Evolutionary conservation across 1,139 yeast genomes (phyloP).

Genomic region (Scheffersomyces insectosa): DNA sequence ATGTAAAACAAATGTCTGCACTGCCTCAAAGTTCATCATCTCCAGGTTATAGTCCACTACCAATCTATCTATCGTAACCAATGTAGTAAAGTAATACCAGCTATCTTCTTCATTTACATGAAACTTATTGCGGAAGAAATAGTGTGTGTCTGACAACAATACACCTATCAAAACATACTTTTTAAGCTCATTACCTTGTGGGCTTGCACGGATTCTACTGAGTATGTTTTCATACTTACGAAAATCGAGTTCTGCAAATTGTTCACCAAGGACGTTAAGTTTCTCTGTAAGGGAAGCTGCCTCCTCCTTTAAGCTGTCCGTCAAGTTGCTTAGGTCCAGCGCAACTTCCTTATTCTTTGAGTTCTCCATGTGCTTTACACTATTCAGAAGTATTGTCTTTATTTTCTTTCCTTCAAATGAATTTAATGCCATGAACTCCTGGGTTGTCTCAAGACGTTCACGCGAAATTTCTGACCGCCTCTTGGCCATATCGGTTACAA

Average conservation of each 20-base stretch:
- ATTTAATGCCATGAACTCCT: slow-evolving; percentile 27
- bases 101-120: slow-evolving; percentile 9
- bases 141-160: slow-evolving; percentile 30
- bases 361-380: slow-evolving; percentile 18
- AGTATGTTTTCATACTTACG: slow-evolving; percentile 22
- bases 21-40: slow-evolving; percentile 20
- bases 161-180: slow-evolving; percentile 30
- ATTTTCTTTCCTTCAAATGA: slow-evolving; percentile 41
- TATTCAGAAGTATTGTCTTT: slow-evolving; percentile 22
- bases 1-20: slow-evolving; percentile 16
- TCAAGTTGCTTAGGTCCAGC: slow-evolving; percentile 25
- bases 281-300: slow-evolving; percentile 17
- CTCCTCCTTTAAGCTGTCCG: slow-evolving; percentile 16
- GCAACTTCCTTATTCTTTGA: slow-evolving; percentile 17
- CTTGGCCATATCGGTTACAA: slow-evolving; percentile 20
- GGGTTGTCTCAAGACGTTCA: slow-evolving; percentile 19
- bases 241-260: slow-evolving; percentile 23
- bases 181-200: slow-evolving; percentile 14
- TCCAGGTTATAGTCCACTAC: slow-evolving; percentile 20
- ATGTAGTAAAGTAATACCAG: slow-evolving; percentile 15
- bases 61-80: slow-evolving; percentile 8
- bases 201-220: slow-evolving; percentile 8
- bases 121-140: slow-evolving; percentile 16
- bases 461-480: slow-evolving; percentile 15
- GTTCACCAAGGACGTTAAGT: slow-evolving; percentile 17